These are phyloP conservation scores for Rhododendron molle DNA, from an alignment of 148 eudicot species.

Conservation along the genomic window DNA sequence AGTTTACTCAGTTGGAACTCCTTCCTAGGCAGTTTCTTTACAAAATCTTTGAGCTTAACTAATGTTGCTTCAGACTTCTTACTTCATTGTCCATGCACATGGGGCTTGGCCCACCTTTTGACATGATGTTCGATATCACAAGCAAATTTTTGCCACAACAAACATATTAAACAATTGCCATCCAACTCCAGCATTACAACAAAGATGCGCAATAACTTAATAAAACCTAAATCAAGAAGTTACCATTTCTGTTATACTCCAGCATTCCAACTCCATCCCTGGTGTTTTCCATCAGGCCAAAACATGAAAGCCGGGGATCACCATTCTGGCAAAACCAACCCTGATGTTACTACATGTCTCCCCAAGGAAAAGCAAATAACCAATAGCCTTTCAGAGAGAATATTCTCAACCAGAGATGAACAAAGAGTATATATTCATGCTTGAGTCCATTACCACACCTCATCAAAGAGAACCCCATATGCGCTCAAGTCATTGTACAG, in stretches of 20 bases:
- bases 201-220: background rate
- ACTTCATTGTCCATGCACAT: too few relatives aligned
- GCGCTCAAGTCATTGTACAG: conserved; percentile 87
- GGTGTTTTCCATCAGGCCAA: conserved; percentile 92
- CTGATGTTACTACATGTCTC: background rate
- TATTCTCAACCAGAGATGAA: background rate
- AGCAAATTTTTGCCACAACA: background rate
- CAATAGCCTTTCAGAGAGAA: background rate
- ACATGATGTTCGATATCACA: too few relatives aligned
- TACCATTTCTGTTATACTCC: conserved; percentile 77
- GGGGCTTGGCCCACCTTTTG: too few relatives aligned
- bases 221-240: background rate
- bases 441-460: conserved; percentile 37
- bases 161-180: background rate
- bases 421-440: background rate
- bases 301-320: conserved; percentile 92
- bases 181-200: background rate
- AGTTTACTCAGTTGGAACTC: too few relatives aligned
- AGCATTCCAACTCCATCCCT: conserved; percentile 67
- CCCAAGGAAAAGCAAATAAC: background rate
- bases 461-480: conserved; percentile 90
- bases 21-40: too few relatives aligned
- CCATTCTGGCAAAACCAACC: conserved; percentile 55
- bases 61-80: too few relatives aligned
- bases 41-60: too few relatives aligned